These are phyloP conservation scores for Xylaria scruposa DNA, from an alignment of 495 filamentous ascomycete genomes.

Conservation along the genomic window DNA sequence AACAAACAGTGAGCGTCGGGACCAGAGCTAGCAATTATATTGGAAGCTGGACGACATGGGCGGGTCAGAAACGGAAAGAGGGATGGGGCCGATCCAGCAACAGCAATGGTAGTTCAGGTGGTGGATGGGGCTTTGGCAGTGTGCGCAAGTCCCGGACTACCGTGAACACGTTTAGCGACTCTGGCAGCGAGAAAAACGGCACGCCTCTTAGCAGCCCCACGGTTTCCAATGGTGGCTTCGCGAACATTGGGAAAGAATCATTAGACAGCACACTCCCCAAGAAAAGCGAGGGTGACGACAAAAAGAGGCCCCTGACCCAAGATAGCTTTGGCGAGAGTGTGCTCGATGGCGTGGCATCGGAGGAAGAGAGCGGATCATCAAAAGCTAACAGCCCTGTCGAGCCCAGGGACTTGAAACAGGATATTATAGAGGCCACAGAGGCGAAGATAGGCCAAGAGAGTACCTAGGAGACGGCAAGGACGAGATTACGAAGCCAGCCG, in stretches of 20 bases:
- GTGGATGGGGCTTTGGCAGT: constrained; percentile 49
- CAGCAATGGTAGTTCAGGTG: constrained; percentile 32
- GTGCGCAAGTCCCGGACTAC: constrained; percentile 32
- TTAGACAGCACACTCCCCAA: constrained; percentile 32
- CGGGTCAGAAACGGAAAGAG: constrained; percentile 81
- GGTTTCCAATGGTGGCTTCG: constrained; percentile 34
- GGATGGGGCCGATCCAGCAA: constrained; percentile 56
- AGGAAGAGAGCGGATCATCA: constrained; percentile 39
- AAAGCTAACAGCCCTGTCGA: constrained; percentile 37
- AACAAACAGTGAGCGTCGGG: constrained; percentile 70
- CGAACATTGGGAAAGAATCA: constrained; percentile 36
- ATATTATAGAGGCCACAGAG: background rate
- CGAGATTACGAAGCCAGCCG: background rate
- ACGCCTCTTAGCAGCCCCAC: constrained; percentile 40
- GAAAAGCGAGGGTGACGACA: constrained; percentile 33
- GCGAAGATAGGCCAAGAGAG: background rate
- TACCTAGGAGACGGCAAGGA: constrained; percentile 11
- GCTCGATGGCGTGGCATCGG: constrained; percentile 44
- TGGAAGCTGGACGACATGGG: constrained; percentile 95
- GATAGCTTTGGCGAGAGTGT: constrained; percentile 51
- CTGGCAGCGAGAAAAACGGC: constrained; percentile 44
- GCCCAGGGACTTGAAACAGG: constrained; percentile 1
- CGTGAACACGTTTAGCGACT: constrained; percentile 29
- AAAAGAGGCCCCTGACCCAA: constrained; percentile 39
- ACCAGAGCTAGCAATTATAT: constrained; percentile 86